phyloP scores from a whole-genome alignment of 2,329 filamentous ascomycete genomes.

The Penicillium palitans region DNA sequence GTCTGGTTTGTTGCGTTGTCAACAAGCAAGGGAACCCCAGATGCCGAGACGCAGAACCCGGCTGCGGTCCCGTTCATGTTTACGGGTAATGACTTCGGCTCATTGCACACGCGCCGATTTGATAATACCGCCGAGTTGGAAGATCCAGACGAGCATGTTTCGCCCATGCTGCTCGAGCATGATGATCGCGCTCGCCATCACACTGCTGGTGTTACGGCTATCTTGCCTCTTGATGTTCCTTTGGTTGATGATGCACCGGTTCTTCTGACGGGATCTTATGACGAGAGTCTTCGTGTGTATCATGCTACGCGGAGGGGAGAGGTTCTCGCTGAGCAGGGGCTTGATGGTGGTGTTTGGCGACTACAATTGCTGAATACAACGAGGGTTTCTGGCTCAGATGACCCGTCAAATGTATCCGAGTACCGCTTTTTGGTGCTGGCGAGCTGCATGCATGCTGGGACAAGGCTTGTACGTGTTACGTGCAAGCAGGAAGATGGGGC shows the following conservation, averaged over 20 bases:
- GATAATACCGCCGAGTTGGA: constrained; percentile 20
- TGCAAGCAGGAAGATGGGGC: constrained; percentile 30
- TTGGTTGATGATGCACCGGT: constrained; percentile 52
- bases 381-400: neutral
- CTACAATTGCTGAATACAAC: constrained; percentile 57
- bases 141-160: constrained; percentile 17
- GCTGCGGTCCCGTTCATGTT: constrained; percentile 32
- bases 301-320: constrained; percentile 41
- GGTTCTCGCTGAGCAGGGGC: constrained; percentile 62
- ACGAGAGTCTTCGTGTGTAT: constrained; percentile 73
- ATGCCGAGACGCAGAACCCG: neutral
- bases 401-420: constrained; percentile 8
- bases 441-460: constrained; percentile 92
- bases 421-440: constrained; percentile 62
- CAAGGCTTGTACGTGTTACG: constrained; percentile 60
- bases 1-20: constrained; percentile 43
- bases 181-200: constrained; percentile 61
- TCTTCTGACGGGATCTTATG: constrained; percentile 86
- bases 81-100: constrained; percentile 44
- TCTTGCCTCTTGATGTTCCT: constrained; percentile 64
- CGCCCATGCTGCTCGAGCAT: constrained; percentile 25
- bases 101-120: constrained; percentile 36
- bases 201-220: constrained; percentile 81
- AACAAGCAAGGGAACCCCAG: constrained; percentile 12
- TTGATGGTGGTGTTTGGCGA: constrained; percentile 85